These are phyloP conservation scores for Tetrahymena borealis DNA, from an alignment of 73 alveolate genomes.

Conservation along the genomic window DNA sequence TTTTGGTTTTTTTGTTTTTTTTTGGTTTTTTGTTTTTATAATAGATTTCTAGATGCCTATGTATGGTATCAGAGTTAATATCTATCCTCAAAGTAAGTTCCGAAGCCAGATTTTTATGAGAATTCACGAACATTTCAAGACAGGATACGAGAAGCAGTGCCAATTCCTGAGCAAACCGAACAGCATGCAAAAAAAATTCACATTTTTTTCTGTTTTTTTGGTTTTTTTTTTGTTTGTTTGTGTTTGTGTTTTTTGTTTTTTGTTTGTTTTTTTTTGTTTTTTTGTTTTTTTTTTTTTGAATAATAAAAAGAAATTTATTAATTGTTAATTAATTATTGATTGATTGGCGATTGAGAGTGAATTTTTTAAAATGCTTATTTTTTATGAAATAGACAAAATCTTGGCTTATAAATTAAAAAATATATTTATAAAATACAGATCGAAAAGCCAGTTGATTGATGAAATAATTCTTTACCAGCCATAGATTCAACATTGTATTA, in stretches of 20 bases:
- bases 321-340: not conserved
- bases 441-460: no score
- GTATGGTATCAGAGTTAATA: not conserved
- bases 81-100: not conserved
- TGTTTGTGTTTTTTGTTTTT: not conserved
- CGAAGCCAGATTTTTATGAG: not conserved
- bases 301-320: not conserved
- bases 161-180: not conserved
- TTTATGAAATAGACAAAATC: not conserved
- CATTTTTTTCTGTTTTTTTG: not conserved
- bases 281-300: not conserved
- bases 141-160: not conserved
- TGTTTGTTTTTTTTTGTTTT: not conserved
- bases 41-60: not conserved
- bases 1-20: not conserved
- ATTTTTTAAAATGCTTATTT: not conserved
- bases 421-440: not conserved
- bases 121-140: not conserved
- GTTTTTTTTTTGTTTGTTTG: not conserved
- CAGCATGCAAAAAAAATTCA: not conserved
- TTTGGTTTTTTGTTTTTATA: not conserved
- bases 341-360: not conserved
- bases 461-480: not conserved
- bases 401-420: not conserved
- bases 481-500: not conserved